phyloP scores from a whole-genome alignment of 2,329 filamentous ascomycete species.

The Fusarium sp. region DNA sequence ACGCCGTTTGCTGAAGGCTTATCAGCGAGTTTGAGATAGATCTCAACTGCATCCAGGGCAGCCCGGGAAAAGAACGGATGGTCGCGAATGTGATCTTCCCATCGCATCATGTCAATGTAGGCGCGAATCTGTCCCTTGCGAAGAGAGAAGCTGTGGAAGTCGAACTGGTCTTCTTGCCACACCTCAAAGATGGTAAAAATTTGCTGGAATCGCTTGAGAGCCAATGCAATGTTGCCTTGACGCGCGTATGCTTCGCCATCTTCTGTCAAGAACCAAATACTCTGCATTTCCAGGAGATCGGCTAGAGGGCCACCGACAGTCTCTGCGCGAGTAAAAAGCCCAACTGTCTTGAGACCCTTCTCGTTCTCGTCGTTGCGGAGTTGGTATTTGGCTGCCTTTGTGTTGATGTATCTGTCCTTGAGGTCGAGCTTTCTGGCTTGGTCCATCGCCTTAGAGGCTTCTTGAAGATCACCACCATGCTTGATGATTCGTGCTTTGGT shows the following conservation, averaged over 20 bases:
- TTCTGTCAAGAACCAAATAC: conserved; percentile 95
- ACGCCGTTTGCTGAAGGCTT: conserved; percentile 74
- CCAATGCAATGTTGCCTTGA: conserved; percentile 83
- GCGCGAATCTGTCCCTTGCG: conserved; percentile 94
- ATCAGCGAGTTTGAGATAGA: conserved; percentile 84
- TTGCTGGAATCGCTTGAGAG: conserved; percentile 90
- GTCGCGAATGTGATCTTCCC: conserved; percentile 91
- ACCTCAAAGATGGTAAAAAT: conserved; percentile 94
- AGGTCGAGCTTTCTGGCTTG: conserved; percentile 85
- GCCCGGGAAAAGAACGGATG: conserved; percentile 93
- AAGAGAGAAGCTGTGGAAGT: conserved; percentile 98
- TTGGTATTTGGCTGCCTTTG: conserved; percentile 97
- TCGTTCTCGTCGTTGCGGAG: conserved; percentile 92
- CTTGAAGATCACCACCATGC: conserved; percentile 81
- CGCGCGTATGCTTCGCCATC: conserved; percentile 91
- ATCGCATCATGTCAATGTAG: conserved; percentile 95
- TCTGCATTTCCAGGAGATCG: conserved; percentile 98
- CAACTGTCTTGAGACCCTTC: conserved; percentile 86
- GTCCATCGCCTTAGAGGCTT: conserved; percentile 90
- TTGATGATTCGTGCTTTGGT: conserved; percentile 96
- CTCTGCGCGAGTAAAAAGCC: conserved; percentile 93
- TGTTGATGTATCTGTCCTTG: conserved; percentile 97
- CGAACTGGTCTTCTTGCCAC: conserved; percentile 98
- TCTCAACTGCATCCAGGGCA: conserved; percentile 81
- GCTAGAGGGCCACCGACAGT: conserved; percentile 86